phyloP scores from a whole-genome alignment of 2,329 filamentous ascomycete genomes.

The Gaeumannomyces sp. region DNA sequence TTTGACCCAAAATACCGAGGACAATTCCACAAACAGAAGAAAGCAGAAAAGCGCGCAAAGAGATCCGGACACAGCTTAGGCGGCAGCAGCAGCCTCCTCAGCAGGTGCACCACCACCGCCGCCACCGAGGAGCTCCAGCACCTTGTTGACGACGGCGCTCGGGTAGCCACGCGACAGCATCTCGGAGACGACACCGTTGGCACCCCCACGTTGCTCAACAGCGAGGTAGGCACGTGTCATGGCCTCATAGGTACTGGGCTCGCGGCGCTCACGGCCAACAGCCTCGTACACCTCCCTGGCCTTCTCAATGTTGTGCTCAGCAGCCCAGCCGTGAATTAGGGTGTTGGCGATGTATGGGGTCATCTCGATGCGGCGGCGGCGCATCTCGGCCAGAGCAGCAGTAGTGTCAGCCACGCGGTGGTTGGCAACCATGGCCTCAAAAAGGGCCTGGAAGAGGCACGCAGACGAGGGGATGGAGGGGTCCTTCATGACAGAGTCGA shows the following conservation, averaged over 20 bases:
- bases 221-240: conserved; percentile 93
- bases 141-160: conserved; percentile 85
- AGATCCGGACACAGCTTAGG: conserved; percentile 13
- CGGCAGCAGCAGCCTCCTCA: conserved; percentile 31
- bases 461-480: conserved; percentile 64
- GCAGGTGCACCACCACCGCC: conserved; percentile 42
- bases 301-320: conserved; percentile 72
- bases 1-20: conserved; percentile 1
- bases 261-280: conserved; percentile 72
- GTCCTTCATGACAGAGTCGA: conserved; percentile 72
- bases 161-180: conserved; percentile 90
- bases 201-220: conserved; percentile 70
- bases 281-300: conserved; percentile 72
- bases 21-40: conserved; percentile 3
- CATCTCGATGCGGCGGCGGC: conserved; percentile 65
- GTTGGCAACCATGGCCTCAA: conserved; percentile 95
- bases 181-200: conserved; percentile 76
- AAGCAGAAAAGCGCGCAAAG: conserved; percentile 2
- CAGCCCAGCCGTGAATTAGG: conserved; percentile 92
- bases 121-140: conserved; percentile 77
- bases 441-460: conserved; percentile 92
- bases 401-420: conserved; percentile 74
- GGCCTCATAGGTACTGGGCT: conserved; percentile 97
- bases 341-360: conserved; percentile 98
- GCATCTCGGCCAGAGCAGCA: conserved; percentile 70